These are phyloP conservation scores for Alisma plantagoaquatica DNA, from an alignment of 106 monocot genomes.

Conservation along the genomic window DNA sequence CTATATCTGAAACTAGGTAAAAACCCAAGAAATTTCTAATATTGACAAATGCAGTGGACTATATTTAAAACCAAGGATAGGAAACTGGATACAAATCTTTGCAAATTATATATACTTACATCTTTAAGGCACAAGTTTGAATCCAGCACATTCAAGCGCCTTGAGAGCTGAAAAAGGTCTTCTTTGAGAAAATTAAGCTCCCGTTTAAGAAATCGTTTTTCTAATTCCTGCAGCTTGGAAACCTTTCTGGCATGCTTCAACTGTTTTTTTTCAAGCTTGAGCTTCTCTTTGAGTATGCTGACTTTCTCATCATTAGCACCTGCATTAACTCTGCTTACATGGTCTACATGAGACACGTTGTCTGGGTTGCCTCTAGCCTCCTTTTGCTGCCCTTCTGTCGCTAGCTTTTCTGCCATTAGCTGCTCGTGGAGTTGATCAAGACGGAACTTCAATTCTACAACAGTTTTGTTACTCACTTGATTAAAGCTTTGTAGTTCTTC, in stretches of 20 bases:
- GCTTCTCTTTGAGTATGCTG: constrained; percentile 49
- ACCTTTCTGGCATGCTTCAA: constrained; percentile 50
- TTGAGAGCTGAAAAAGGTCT: constrained; percentile 36
- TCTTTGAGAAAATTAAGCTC: constrained; percentile 40
- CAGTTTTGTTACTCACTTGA: constrained; percentile 45
- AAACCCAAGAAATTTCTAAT: too few relatives aligned
- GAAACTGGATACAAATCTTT: constrained; percentile 82
- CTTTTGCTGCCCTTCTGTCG: constrained; percentile 32
- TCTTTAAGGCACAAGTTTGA: constrained; percentile 21
- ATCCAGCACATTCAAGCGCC: constrained; percentile 52
- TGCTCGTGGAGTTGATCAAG: constrained; percentile 32
- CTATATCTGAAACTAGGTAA: too few relatives aligned
- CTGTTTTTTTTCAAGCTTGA: constrained; percentile 57
- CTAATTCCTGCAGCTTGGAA: constrained; percentile 46
- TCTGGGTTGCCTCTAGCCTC: constrained; percentile 23
- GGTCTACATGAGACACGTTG: neutral
- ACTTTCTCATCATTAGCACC: constrained; percentile 12
- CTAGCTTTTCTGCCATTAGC: constrained; percentile 46
- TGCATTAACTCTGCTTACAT: constrained; percentile 5
- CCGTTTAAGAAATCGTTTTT: constrained; percentile 27
- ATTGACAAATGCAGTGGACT: too few relatives aligned
- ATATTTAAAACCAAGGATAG: too few relatives aligned
- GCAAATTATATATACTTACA: constrained; percentile 36
- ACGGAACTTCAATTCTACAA: constrained; percentile 35
- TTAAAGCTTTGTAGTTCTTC: constrained; percentile 34